Evolutionary conservation across 768 basidiomycete genomes (phyloP), one percentile per base, ranked within the genome.

Genomic region (Suillus subalutaceus): DNA sequence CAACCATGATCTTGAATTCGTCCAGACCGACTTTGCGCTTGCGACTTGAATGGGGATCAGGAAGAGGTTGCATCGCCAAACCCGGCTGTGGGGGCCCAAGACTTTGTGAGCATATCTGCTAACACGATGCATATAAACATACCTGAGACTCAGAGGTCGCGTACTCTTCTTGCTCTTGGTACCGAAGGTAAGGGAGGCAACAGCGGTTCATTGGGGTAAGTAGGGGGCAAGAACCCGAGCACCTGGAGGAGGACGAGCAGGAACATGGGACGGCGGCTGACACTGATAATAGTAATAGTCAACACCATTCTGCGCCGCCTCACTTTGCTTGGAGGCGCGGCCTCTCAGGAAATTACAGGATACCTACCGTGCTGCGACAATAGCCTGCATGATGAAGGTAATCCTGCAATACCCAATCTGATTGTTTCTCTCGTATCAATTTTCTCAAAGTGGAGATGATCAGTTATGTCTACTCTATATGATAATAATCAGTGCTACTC

Each of bases 281-380:
- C 75, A 78, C 63, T 73, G 79, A 32, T 73, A 83, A 57, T 81
- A 76, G 63, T 84, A 81, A 63, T 74, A 75, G 48, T 80, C 79
- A 68, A 80, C 81, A 69, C 80, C 77, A 63, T 79, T 79, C 38
- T 72, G 71, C 32, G 72, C 66, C 15, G 23, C 67, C 10, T 50
- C 23, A 15, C 48, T 23, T 26, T 23, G 48, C 67, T 76, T 38
- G 82, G 81, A 55, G 79, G 77, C 2, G 63, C 74, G 7, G 67
- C 75, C 38, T 69, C 77, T 3, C 75, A 79, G 62, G 70, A 61
- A 0, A 73, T 85, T 46, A 80, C 79, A 6, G 32, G 32, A 32
- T 32, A 32, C 32, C 26, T 26, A 26, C 26, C 32, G 85, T 53
- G 65, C 69, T 32, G 77, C 78, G 2, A 79, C 74, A 46, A 83